These are phyloP conservation scores for Russula sp. DNA, from an alignment of 768 basidiomycete species.

Conservation along the genomic window DNA sequence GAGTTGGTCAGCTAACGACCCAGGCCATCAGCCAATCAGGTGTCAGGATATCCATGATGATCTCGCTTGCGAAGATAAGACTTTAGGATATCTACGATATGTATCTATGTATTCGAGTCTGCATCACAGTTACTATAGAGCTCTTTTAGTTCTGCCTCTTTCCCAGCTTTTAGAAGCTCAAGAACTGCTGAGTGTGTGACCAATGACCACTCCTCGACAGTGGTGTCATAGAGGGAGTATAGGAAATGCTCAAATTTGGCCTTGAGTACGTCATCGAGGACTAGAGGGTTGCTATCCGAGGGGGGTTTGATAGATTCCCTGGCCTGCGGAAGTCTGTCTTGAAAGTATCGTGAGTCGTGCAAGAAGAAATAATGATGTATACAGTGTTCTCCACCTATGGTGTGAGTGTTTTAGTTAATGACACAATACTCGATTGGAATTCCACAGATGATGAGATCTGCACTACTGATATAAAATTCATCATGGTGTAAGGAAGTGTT, in stretches of 20 bases:
- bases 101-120: too few relatives aligned
- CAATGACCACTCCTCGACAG: slow-evolving; percentile 43
- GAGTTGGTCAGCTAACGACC: too few relatives aligned
- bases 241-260: slow-evolving; percentile 28
- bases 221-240: slow-evolving; percentile 47
- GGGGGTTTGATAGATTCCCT: slow-evolving; percentile 23
- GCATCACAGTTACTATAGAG: too few relatives aligned
- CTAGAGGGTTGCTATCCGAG: slow-evolving; percentile 26
- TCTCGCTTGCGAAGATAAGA: too few relatives aligned
- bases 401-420: neutral
- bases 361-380: slow-evolving; percentile 26
- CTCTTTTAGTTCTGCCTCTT: too few relatives aligned
- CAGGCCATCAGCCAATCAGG: too few relatives aligned
- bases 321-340: slow-evolving; percentile 22
- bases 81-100: too few relatives aligned
- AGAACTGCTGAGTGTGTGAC: too few relatives aligned
- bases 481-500: slow-evolving; percentile 26
- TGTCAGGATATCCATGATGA: too few relatives aligned
- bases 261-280: slow-evolving; percentile 24
- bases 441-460: slow-evolving; percentile 36
- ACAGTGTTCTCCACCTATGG: slow-evolving; percentile 10
- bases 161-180: too few relatives aligned
- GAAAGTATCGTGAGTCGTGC: slow-evolving; percentile 27
- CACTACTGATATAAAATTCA: slow-evolving; percentile 46
- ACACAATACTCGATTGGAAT: neutral